Conservation (phyloP, 352 stramenopile species). For the Phytophthora capsici region DNA sequence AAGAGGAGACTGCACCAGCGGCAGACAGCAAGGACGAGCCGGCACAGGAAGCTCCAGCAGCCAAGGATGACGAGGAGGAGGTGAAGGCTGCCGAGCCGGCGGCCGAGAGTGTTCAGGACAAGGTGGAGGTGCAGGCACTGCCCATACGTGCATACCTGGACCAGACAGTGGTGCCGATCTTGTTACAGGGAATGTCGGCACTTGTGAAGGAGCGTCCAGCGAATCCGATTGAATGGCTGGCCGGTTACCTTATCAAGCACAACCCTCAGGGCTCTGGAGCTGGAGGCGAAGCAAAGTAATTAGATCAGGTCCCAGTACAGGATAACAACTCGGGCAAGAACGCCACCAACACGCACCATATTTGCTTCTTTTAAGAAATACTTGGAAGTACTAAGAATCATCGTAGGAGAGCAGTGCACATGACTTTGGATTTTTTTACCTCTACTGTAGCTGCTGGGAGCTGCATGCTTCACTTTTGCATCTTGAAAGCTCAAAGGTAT, state of each 20-base stretch:
- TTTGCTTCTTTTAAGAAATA: conserved; percentile 35
- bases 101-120: conserved; percentile 77
- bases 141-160: conserved; percentile 98
- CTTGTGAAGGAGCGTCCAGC: conserved; percentile 97
- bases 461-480: neutral
- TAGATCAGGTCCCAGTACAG: conserved; percentile 24
- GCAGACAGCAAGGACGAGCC: conserved; percentile 31
- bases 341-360: conserved; percentile 27
- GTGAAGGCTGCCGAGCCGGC: conserved; percentile 76
- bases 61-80: conserved; percentile 42
- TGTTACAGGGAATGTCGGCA: conserved; percentile 98
- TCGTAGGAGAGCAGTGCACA: conserved; percentile 12
- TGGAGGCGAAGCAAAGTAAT: conserved; percentile 67
- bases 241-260: conserved; percentile 96
- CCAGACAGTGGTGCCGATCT: conserved; percentile 98
- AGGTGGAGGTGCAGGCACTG: conserved; percentile 93
- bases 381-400: conserved; percentile 22
- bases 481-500: neutral
- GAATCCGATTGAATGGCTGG: conserved; percentile 98
- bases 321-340: conserved; percentile 6
- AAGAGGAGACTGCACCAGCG: conserved; percentile 34
- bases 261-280: conserved; percentile 91
- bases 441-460: conserved; percentile 21
- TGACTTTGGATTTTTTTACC: conserved; percentile 18
- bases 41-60: conserved; percentile 25